Evolutionary conservation across 2,329 filamentous ascomycete species (phyloP), one percentile per base, ranked within the genome.

Genomic region (Thielaviopsis musarum): DNA sequence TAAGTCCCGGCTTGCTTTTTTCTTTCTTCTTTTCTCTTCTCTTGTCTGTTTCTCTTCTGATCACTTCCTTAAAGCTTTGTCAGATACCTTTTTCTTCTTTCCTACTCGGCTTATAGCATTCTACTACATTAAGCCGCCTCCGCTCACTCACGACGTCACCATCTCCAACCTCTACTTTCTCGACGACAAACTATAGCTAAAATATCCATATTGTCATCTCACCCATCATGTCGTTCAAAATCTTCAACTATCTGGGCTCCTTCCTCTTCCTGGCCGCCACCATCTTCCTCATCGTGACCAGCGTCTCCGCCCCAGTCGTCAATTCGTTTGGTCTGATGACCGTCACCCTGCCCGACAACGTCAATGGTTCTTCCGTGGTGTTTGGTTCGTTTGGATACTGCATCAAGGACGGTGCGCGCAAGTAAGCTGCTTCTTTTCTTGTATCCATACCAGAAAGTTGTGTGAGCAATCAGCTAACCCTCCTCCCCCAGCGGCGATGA

Each of bases 301-400:
- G 74, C 62, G 78, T 84, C 62, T 78, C 80, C 2, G 71, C 81
- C 0, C 82, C 82, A 9, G 77, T 84, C 52, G 74, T 82, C 64
- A 72, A 80, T 65, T 65, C 75, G 64, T 72, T 83, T 52, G 70
- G 74, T 52, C 69, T 85, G 45, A 67, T 84, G 59, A 75, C 73
- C 60, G 74, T 84, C 61, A 69, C 73, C 56, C 70, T 82, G 21
- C 68, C 68, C 52, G 71, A 73, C 63, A 64, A 66, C 26, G 69
- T 67, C 10, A 62, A 64, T 22, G 67, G 64, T 4, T 66, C 70
- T 26, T 65, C 73, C 12, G 68, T 82, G 38, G 73, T 71, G 2
- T 82, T 81, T 68, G 82, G 82, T 52, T 80, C 78, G 0, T 84
- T 83, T 69, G 82, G 82, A 7, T 80, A 76, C 67, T 85, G 82